A percentile compares a stretch with the other conserved stretches of the same genome.
phyloP scores from a whole-genome alignment of 768 basidiomycete species.

The Lentinus brumalis region DNA sequence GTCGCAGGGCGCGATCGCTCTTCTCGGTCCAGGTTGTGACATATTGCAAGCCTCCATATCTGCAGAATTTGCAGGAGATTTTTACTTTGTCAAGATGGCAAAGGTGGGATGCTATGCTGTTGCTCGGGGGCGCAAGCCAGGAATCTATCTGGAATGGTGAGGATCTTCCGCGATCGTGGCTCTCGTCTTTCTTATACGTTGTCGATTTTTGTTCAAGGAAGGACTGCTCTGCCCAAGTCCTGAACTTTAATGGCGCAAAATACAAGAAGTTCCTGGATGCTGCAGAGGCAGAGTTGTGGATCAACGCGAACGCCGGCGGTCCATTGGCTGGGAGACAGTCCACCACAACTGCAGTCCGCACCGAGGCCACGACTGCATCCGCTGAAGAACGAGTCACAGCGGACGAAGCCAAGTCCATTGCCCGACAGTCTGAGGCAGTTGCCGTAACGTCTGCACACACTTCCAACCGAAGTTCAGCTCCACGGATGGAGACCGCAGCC shows the following conservation, averaged over 20 bases:
- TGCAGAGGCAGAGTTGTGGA: slow-evolving; percentile 61
- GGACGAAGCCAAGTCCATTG: no score
- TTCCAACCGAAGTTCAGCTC: no score
- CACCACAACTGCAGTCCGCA: not conserved
- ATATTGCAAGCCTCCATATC: no score
- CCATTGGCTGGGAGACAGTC: not conserved
- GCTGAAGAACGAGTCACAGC: no score
- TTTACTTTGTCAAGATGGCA: not conserved
- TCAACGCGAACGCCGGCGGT: slow-evolving; percentile 22
- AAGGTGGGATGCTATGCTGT: slow-evolving; percentile 12
- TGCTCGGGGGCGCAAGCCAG: slow-evolving; percentile 12
- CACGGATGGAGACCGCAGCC: not conserved
- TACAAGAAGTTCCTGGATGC: slow-evolving; percentile 67
- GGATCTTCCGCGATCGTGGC: not conserved
- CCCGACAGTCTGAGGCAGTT: no score
- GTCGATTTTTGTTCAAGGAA: slow-evolving; percentile 44
- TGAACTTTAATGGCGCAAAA: slow-evolving; percentile 58
- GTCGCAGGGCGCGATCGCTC: no score
- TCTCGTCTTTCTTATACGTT: not conserved
- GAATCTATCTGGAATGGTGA: slow-evolving; percentile 12
- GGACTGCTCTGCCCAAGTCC: slow-evolving; percentile 71
- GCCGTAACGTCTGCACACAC: no score
- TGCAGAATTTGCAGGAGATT: no score
- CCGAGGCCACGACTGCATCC: not conserved
- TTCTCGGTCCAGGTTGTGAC: no score